Conservation (phyloP, 176 grass and related monocot species). For the Musa acuminata region DNA sequence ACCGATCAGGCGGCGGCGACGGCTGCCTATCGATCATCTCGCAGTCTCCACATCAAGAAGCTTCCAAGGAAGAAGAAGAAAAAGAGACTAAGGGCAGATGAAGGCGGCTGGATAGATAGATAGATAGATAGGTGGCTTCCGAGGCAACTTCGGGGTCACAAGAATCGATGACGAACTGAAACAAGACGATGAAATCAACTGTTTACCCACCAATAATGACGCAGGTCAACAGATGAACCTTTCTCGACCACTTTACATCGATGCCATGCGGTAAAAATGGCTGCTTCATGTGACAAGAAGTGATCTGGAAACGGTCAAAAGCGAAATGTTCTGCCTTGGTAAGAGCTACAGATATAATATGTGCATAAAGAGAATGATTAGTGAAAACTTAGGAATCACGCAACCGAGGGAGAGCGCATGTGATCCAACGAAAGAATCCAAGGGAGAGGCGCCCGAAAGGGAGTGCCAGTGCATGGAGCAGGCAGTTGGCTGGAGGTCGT, state of each 20-base stretch:
- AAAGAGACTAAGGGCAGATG: background rate
- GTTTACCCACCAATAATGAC: background rate
- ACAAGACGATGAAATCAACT: background rate
- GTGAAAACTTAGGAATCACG: background rate
- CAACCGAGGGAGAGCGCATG: background rate
- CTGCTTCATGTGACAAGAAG: no score
- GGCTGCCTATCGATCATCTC: background rate
- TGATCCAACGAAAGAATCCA: background rate
- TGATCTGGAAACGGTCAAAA: background rate
- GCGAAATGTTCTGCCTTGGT: background rate
- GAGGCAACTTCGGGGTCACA: background rate
- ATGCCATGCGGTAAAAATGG: background rate
- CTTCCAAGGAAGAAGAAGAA: no score
- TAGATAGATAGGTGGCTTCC: background rate
- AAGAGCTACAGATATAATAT: no score
- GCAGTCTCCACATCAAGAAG: no score
- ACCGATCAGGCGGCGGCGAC: no score
- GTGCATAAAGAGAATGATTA: background rate
- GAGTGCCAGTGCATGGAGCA: background rate
- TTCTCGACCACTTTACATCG: background rate
- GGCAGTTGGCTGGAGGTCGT: background rate
- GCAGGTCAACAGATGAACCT: background rate
- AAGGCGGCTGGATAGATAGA: background rate
- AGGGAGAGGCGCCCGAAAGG: background rate
- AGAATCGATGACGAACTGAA: background rate